Conservation (phyloP, 495 filamentous ascomycete species). For the Echria macrotheca region DNA sequence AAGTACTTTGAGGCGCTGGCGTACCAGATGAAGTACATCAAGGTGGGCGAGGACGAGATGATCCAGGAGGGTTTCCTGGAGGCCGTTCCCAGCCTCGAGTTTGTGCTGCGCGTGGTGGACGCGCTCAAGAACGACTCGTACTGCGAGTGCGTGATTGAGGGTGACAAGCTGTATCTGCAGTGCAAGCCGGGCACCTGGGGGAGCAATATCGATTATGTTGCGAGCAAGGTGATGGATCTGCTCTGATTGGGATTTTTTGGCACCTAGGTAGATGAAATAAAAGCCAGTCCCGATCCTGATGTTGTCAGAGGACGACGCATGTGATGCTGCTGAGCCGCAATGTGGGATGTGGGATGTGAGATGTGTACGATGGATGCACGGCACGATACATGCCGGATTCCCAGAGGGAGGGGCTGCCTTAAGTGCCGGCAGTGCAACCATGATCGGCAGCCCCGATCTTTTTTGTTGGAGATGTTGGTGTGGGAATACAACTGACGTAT, state of each 20-base stretch:
- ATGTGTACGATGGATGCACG: too few relatives aligned
- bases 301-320: too few relatives aligned
- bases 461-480: too few relatives aligned
- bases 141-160: slow-evolving; percentile 38
- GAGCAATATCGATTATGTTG: slow-evolving; percentile 17
- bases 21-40: slow-evolving; percentile 33
- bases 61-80: slow-evolving; percentile 43
- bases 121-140: slow-evolving; percentile 37
- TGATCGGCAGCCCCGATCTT: too few relatives aligned
- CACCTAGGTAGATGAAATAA: too few relatives aligned
- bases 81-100: slow-evolving; percentile 33
- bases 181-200: slow-evolving; percentile 16
- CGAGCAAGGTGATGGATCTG: slow-evolving; percentile 24
- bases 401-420: too few relatives aligned
- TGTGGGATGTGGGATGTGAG: too few relatives aligned
- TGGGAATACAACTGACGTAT: too few relatives aligned
- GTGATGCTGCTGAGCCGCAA: too few relatives aligned
- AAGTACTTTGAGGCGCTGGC: slow-evolving; percentile 38
- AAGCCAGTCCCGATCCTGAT: too few relatives aligned
- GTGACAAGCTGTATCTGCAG: slow-evolving; percentile 41
- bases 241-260: slow-evolving; percentile 13
- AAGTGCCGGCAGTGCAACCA: too few relatives aligned
- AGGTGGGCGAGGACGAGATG: slow-evolving; percentile 44
- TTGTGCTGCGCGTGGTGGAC: slow-evolving; percentile 43
- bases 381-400: too few relatives aligned